phyloP scores from a whole-genome alignment of 1,139 yeast genomes.

The Hyphopichia khmerensis region DNA sequence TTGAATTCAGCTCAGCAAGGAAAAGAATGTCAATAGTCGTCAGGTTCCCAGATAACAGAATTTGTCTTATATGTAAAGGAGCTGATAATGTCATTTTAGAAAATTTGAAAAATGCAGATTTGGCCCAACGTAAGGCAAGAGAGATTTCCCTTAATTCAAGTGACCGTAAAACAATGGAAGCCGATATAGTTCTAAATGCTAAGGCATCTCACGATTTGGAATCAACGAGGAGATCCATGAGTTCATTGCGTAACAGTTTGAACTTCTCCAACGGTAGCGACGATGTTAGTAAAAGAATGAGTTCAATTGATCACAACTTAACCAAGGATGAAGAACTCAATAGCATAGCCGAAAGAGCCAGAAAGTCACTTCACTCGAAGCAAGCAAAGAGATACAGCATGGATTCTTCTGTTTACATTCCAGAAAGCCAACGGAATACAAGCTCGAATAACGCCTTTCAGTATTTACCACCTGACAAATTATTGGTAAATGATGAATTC shows the following conservation, averaged over 20 bases:
- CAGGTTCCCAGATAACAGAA: conserved; percentile 73
- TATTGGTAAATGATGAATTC: conserved; percentile 73
- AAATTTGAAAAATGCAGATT: conserved; percentile 53
- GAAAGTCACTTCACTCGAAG: conserved; percentile 63
- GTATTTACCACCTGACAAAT: conserved; percentile 57
- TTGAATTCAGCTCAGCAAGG: conserved; percentile 84
- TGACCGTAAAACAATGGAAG: conserved; percentile 75
- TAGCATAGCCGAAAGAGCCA: conserved; percentile 56
- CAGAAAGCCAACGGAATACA: conserved; percentile 1
- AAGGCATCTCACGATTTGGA: conserved; percentile 33
- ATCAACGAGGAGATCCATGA: conserved; percentile 21
- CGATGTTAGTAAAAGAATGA: conserved; percentile 27
- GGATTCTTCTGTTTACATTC: conserved; percentile 12
- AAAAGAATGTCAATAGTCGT: conserved; percentile 94
- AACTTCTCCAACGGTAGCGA: conserved; percentile 16
- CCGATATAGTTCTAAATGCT: conserved; percentile 67
- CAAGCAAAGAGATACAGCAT: conserved; percentile 57
- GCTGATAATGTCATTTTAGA: conserved; percentile 94
- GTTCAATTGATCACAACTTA: conserved; percentile 58
- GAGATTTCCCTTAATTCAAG: conserved; percentile 62
- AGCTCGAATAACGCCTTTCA: conserved; percentile 1
- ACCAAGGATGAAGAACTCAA: conserved; percentile 56
- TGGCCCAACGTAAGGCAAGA: conserved; percentile 61
- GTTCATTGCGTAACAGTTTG: conserved; percentile 35
- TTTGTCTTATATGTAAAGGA: conserved; percentile 85